Base-by-base conservation (phyloP, 139 green algal species). In the Micractinium sp. region DNA sequence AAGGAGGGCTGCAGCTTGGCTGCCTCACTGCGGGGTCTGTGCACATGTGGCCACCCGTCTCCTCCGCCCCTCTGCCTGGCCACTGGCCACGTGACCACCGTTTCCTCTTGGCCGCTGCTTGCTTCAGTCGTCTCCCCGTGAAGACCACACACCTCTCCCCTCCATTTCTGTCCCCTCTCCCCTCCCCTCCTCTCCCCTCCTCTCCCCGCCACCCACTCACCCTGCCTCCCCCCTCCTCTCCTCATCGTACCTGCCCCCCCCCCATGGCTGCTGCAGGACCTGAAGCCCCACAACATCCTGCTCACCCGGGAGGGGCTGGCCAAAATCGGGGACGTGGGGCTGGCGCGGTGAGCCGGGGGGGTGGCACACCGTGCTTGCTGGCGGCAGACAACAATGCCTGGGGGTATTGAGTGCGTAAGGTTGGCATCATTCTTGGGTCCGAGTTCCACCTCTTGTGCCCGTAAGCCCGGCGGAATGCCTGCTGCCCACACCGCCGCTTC, bases 281-380 rank as follows among this genome's bases (percentile, higher is more conserved):
- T 89, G 13, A 92, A 92, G 74, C 80, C 80, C 31, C 53, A 69
- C 53, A 92, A 92, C 74, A 66, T 91, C 20, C 85, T 91, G 53
- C 89, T 91, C 0, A 69, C 66, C 9, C 71, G 79, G 27, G 67
- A 91, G 9, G 31, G 80, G 47, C 14, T 74, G 23, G 89, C 89
- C 31, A 91, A 91, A 71, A 71, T 91, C 3, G 85, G 76, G 2
- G 89, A 91, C 33, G 89, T 91, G 35, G 89, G 89, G n/a, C 73
- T 91, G 23, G 80, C 85, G 2, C 74, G 80, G 80, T 73, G 27
- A 13, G 41, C 5, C 33, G 73, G 14, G 0, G 20, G 35, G 75
- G 18, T 18, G 25, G 20, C 69, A 38, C 25, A 36, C 20, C 69
- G 27, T 36, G 69, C 25, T 36, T 76, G 23, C 69, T 76, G 22